Base-by-base conservation (phyloP, 768 basidiomycete species). In the Auricularia sp. region DNA sequence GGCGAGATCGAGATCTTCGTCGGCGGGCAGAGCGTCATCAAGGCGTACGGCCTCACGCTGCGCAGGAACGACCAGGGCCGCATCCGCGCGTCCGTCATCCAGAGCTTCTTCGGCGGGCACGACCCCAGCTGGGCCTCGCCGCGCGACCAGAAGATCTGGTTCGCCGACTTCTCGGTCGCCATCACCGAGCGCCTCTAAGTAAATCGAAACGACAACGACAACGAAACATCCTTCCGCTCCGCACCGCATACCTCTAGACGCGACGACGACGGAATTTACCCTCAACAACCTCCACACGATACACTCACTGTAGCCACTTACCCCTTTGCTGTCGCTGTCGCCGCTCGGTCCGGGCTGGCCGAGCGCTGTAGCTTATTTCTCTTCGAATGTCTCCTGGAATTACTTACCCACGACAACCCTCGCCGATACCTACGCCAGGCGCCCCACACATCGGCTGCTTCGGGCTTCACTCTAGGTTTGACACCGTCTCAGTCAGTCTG, bases 1-100 rank as follows among this genome's bases (percentile, higher is more conserved):
- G 72, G 72, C 10, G 71, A 70, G 21, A 67, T 74, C 65, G 70
- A 74, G 63, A 67, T 74, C 62, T 71, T 68, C 63, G 64, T 68
- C 43, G 66, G 70, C 47, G 71, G 72, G 3, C 33, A 68, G 36
- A 51, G 67, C 36, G 67, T 71, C 44, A 66, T 71, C 21, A 42
- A 61, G 5, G 61, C 61, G 16, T 67, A n/a, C 4, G 66, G 66
- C 36, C 42, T 68, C 42, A 62, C 66, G 6, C 44, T 68, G 21
- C 44, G 66, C n/a, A 62, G 29, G 10, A 36, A 34, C 36, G 36
- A 61, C 36, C 56, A 36, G 0, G 56, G 62, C 21, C 66, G 65
- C 29, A 62, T 68, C 51, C 66, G 63, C 23, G 62, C 62, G 39
- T 33, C 60, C n/a, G 35, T 44, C 29, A 35, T 66, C 12, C 66